A percentile compares a stretch with the other conserved stretches of the same genome.
These are phyloP conservation scores for Ustilago shanxiensis DNA, from an alignment of 1,284 basidiomycete genomes.

Conservation along the genomic window DNA sequence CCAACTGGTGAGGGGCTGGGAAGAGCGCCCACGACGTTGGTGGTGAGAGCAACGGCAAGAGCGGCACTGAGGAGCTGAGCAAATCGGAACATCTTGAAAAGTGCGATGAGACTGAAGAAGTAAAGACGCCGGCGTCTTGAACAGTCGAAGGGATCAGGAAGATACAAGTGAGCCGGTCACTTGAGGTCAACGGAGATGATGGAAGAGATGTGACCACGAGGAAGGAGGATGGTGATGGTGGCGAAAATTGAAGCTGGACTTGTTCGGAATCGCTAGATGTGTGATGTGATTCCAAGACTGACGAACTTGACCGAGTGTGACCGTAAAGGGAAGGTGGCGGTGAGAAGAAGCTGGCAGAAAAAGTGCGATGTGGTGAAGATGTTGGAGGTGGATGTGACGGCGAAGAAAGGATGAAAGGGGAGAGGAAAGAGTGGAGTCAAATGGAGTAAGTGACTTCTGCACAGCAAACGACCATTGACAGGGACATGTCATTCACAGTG, in stretches of 20 bases:
- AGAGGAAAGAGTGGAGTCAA: constrained; percentile 6
- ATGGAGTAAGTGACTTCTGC: neutral
- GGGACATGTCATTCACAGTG: no score
- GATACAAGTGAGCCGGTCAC: constrained; percentile 29
- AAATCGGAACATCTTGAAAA: constrained; percentile 21
- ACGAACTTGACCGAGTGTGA: neutral
- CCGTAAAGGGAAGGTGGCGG: constrained; percentile 6
- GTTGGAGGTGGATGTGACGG: no score
- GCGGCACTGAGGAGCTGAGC: constrained; percentile 16
- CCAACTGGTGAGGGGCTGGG: constrained; percentile 3
- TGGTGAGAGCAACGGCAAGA: constrained; percentile 14
- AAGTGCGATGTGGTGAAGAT: neutral
- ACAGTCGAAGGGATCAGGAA: no score
- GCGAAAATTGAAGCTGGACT: no score
- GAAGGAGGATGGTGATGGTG: constrained; percentile 14
- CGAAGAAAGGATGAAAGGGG: neutral
- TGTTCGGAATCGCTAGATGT: neutral
- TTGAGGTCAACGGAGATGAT: neutral
- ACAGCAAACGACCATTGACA: no score
- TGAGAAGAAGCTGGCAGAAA: neutral
- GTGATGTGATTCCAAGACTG: neutral
- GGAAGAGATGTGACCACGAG: constrained; percentile 4
- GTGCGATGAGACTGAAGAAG: neutral
- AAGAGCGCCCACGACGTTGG: constrained; percentile 8
- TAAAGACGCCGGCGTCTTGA: constrained; percentile 31